Evolutionary conservation across 352 stramenopile species (phyloP).

Genomic region (Aphanomyces stellatus): DNA sequence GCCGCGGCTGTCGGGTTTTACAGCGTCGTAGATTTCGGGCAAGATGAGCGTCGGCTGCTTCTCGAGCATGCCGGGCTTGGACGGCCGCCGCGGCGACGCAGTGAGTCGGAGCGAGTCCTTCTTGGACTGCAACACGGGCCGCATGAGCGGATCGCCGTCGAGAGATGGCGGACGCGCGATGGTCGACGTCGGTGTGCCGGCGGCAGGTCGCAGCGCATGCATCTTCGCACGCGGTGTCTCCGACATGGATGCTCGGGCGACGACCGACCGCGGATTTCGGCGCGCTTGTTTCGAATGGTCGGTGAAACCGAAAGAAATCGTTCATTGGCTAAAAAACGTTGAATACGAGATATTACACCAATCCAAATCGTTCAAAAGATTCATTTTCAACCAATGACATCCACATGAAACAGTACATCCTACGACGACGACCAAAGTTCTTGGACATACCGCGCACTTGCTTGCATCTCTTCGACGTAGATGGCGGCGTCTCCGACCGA

Average conservation of each 20-base stretch:
- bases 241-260: background rate
- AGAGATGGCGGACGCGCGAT: background rate
- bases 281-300: no score
- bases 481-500: background rate
- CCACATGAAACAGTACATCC: no score
- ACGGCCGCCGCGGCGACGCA: background rate
- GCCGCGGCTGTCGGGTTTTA: constrained; percentile 4
- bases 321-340: no score
- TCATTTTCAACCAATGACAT: no score
- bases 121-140: constrained; percentile 2
- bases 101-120: no score
- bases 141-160: background rate
- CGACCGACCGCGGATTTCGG: no score
- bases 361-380: no score
- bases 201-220: background rate
- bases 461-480: background rate
- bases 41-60: background rate
- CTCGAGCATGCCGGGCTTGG: background rate
- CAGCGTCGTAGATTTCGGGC: background rate
- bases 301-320: no score
- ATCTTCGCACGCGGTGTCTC: constrained; percentile 6
- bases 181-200: background rate
- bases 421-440: background rate
- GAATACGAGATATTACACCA: no score
- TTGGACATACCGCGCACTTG: constrained; percentile 20